Percentiles rank a stretch among this genome's conserved stretches.
These are phyloP conservation scores for Hypomontagnella submonticulosa DNA, from an alignment of 495 filamentous ascomycete species.

Conservation along the genomic window DNA sequence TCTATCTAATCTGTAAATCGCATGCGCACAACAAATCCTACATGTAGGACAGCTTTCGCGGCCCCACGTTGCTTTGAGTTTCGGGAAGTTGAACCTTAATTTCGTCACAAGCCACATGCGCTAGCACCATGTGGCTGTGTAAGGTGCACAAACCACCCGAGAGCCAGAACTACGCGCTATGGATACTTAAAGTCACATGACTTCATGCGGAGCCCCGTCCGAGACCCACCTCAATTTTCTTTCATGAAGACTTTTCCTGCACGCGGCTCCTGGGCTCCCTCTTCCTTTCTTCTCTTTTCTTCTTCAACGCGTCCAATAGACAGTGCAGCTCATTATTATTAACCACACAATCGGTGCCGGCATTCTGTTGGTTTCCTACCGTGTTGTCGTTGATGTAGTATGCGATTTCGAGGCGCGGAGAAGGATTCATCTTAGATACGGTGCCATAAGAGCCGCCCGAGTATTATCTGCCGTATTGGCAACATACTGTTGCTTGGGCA, in stretches of 20 bases:
- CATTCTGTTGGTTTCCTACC: constrained; percentile 75
- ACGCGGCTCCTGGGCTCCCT: not conserved
- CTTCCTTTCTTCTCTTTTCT: constrained; percentile 54
- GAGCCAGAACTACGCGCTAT: not conserved
- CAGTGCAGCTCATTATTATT: constrained; percentile 82
- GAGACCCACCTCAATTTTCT: constrained; percentile 41
- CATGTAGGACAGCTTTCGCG: constrained; percentile 38
- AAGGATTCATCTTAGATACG: constrained; percentile 67
- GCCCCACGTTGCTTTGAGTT: constrained; percentile 45
- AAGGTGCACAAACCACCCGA: not conserved
- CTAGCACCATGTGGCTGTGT: constrained; percentile 10
- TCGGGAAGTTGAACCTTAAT: constrained; percentile 1
- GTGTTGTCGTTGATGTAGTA: constrained; percentile 71
- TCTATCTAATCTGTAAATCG: constrained; percentile 28
- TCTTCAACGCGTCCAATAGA: constrained; percentile 82
- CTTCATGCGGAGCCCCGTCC: not conserved
- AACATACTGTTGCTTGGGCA: constrained; percentile 76
- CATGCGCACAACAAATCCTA: constrained; percentile 30
- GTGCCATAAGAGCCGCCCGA: constrained; percentile 93
- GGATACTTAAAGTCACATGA: constrained; percentile 21
- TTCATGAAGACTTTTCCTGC: constrained; percentile 29
- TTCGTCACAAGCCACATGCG: constrained; percentile 37
- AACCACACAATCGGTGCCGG: constrained; percentile 63
- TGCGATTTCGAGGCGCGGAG: constrained; percentile 89
- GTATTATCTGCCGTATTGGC: constrained; percentile 62